Conservation (phyloP, 1,284 basidiomycete genomes). For the Sanguinoderma infundibulare region DNA sequence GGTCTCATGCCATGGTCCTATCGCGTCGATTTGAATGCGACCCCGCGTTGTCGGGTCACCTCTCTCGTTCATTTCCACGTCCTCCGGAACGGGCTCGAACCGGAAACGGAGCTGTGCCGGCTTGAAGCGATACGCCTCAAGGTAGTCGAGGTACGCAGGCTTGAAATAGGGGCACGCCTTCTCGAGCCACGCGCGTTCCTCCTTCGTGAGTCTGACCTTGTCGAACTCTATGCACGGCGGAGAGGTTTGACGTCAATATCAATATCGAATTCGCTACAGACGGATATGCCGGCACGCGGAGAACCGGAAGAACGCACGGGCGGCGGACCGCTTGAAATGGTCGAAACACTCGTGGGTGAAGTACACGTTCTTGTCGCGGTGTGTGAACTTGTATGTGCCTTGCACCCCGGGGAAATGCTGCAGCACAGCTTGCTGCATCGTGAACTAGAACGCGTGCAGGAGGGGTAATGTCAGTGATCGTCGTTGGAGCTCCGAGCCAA, state of each 20-base stretch:
- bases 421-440: slow-evolving; percentile 95
- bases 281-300: background rate
- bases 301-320: slow-evolving; percentile 48
- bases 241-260: background rate
- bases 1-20: slow-evolving; percentile 86
- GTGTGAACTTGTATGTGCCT: slow-evolving; percentile 85
- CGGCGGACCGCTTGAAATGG: slow-evolving; percentile 65
- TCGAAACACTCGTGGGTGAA: slow-evolving; percentile 79
- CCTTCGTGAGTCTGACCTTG: slow-evolving; percentile 59
- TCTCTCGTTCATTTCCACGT: slow-evolving; percentile 41
- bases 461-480: background rate
- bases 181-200: slow-evolving; percentile 76
- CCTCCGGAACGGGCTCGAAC: slow-evolving; percentile 62
- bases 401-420: slow-evolving; percentile 76
- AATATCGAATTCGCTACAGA: background rate
- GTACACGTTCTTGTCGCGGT: slow-evolving; percentile 72
- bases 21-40: slow-evolving; percentile 72
- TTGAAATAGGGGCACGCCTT: slow-evolving; percentile 80
- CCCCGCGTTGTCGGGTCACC: slow-evolving; percentile 45
- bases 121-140: slow-evolving; percentile 75
- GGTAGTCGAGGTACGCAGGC: slow-evolving; percentile 77
- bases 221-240: slow-evolving; percentile 59
- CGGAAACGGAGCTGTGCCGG: slow-evolving; percentile 80
- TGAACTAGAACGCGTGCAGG: slow-evolving; percentile 53
- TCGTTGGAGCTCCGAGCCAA: background rate